Conservation (phyloP, 2,329 filamentous ascomycete species). For the Pseudonectria foliicola region DNA sequence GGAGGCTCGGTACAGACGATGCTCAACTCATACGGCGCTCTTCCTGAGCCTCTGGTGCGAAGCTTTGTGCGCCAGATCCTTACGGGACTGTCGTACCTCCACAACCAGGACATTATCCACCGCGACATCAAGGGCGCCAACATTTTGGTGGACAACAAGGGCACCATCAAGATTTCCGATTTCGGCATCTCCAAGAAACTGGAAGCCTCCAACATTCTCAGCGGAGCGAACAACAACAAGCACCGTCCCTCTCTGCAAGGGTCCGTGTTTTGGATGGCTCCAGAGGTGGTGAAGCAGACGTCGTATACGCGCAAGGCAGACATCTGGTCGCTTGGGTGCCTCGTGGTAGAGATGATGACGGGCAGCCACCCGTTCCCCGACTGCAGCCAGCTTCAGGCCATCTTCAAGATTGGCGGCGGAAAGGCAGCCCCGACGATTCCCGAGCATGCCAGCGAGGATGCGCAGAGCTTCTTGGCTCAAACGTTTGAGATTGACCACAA, state of each 20-base stretch:
- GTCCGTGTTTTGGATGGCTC: slow-evolving; percentile 99
- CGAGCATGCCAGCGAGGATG: slow-evolving; percentile 77
- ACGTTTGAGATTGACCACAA: slow-evolving; percentile 97
- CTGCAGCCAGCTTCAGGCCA: slow-evolving; percentile 93
- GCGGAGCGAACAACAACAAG: slow-evolving; percentile 58
- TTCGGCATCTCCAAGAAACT: slow-evolving; percentile 98
- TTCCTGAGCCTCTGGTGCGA: slow-evolving; percentile 86
- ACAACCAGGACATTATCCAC: slow-evolving; percentile 93
- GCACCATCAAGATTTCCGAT: slow-evolving; percentile 97
- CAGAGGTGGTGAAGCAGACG: slow-evolving; percentile 95
- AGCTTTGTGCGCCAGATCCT: slow-evolving; percentile 97
- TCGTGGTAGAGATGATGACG: slow-evolving; percentile 99
- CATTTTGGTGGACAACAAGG: slow-evolving; percentile 97
- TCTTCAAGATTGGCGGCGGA: slow-evolving; percentile 93
- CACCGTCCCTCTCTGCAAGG: slow-evolving; percentile 80
- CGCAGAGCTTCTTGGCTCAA: slow-evolving; percentile 71
- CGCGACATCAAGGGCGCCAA: slow-evolving; percentile 99
- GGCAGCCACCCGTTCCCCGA: slow-evolving; percentile 94
- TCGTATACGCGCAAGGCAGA: slow-evolving; percentile 97
- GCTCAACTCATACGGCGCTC: slow-evolving; percentile 95
- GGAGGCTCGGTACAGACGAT: slow-evolving; percentile 97
- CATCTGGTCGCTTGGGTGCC: slow-evolving; percentile 94
- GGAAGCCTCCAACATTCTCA: slow-evolving; percentile 80
- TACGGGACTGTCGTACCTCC: slow-evolving; percentile 84
- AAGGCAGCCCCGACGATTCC: slow-evolving; percentile 85